These are phyloP conservation scores for Zizania latifolia DNA, from an alignment of 176 grass and related monocot genomes.

Conservation along the genomic window DNA sequence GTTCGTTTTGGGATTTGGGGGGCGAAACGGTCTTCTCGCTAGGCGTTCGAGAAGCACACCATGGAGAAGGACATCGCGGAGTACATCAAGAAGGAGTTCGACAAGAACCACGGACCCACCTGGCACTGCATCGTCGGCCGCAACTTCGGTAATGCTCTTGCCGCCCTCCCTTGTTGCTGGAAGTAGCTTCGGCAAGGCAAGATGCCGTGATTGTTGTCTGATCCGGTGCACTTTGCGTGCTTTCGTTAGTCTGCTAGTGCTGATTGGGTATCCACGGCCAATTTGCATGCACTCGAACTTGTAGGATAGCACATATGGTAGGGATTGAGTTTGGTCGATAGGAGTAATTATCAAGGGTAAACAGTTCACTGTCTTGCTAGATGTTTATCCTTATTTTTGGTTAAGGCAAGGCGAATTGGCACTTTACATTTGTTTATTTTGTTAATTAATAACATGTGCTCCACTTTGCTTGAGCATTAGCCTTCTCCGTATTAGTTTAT, in stretches of 20 bases:
- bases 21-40: background rate
- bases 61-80: conserved; percentile 99
- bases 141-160: conserved; percentile 68
- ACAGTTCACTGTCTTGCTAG: background rate
- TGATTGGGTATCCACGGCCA: background rate
- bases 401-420: background rate
- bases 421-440: background rate
- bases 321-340: background rate
- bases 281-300: background rate
- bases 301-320: background rate
- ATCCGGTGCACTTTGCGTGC: background rate
- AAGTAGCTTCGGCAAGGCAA: background rate
- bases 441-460: background rate
- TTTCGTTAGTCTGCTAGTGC: background rate
- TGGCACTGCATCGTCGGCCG: conserved; percentile 99
- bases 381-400: background rate
- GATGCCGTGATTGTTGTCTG: background rate
- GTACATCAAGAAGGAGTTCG: conserved; percentile 99
- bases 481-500: background rate
- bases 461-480: background rate
- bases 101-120: conserved; percentile 81
- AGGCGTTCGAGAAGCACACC: conserved; percentile 84
- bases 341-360: background rate
- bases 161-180: background rate
- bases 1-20: conserved; percentile 6